Percentiles rank a stretch among this genome's conserved stretches.
phyloP scores from a whole-genome alignment of 345 rosid genomes.

The Camelina sativa region DNA sequence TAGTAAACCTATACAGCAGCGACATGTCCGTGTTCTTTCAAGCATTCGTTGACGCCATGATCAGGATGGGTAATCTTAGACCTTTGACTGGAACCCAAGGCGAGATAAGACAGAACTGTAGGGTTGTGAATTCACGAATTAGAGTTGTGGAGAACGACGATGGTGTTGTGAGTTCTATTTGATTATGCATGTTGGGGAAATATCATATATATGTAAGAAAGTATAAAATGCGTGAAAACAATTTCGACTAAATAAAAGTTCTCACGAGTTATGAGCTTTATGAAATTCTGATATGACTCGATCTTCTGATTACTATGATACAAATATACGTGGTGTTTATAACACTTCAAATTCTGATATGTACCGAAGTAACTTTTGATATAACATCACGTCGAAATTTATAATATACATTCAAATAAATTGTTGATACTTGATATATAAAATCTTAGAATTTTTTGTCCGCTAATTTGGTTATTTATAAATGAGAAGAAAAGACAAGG shows the following conservation, averaged over 20 bases:
- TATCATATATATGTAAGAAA: constrained; percentile 23
- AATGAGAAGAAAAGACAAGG: constrained; percentile 31
- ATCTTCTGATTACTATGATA: background rate
- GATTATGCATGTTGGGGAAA: background rate
- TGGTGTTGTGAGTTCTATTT: constrained; percentile 40
- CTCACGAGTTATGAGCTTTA: background rate
- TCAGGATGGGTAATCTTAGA: constrained; percentile 58
- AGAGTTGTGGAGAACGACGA: constrained; percentile 25
- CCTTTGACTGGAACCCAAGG: constrained; percentile 51
- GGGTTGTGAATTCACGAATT: constrained; percentile 38
- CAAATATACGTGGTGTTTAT: background rate
- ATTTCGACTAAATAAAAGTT: constrained; percentile 34
- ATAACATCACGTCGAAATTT: background rate
- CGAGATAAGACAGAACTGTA: constrained; percentile 54
- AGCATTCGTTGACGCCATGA: constrained; percentile 54
- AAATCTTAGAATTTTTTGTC: background rate
- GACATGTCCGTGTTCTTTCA: constrained; percentile 49
- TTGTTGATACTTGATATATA: background rate
- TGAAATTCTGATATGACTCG: background rate
- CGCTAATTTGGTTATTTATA: constrained; percentile 9
- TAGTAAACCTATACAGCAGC: constrained; percentile 37
- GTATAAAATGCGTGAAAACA: constrained; percentile 20
- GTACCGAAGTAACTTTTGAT: background rate
- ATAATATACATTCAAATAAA: background rate
- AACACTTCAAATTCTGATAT: background rate